Evolutionary conservation across 2,329 filamentous ascomycete genomes (phyloP).

Genomic region (Fusarium metavorans): DNA sequence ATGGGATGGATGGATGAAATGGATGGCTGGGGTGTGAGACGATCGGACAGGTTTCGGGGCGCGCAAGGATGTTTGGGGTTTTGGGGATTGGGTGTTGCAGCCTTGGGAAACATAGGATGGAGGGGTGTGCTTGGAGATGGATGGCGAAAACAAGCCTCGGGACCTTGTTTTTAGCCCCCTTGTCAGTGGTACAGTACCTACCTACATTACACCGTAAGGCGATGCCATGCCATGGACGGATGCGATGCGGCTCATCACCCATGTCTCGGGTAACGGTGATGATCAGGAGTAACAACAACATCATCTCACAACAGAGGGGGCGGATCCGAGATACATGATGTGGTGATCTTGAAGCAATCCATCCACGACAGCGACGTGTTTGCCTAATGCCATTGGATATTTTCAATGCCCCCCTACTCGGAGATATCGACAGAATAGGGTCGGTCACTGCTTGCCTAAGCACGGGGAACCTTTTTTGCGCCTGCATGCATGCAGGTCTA

Average conservation of each 20-base stretch:
- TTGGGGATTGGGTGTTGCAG: constrained; percentile 2
- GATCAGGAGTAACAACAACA: constrained; percentile 16
- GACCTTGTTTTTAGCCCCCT: neutral
- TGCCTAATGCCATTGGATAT: constrained; percentile 17
- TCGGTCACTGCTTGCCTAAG: constrained; percentile 5
- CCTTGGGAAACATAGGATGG: neutral
- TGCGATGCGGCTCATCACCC: constrained; percentile 4
- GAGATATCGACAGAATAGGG: constrained; percentile 16
- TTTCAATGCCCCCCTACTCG: neutral
- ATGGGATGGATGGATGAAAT: constrained; percentile 6
- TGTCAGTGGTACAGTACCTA: neutral
- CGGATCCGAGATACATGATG: constrained; percentile 5
- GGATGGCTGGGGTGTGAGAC: constrained; percentile 21
- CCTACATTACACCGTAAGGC: neutral
- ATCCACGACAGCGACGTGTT: neutral
- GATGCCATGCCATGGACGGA: neutral
- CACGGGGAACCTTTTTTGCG: constrained; percentile 4
- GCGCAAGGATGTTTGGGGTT: constrained; percentile 6
- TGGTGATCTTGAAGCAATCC: constrained; percentile 1
- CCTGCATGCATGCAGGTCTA: neutral
- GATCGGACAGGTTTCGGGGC: constrained; percentile 18
- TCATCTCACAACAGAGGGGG: neutral
- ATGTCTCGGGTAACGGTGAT: constrained; percentile 18
- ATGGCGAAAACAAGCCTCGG: neutral
- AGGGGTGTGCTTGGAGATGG: neutral